Conservation (phyloP, 192 early-diverging fungal species). For the Umbelopsis sp. region DNA sequence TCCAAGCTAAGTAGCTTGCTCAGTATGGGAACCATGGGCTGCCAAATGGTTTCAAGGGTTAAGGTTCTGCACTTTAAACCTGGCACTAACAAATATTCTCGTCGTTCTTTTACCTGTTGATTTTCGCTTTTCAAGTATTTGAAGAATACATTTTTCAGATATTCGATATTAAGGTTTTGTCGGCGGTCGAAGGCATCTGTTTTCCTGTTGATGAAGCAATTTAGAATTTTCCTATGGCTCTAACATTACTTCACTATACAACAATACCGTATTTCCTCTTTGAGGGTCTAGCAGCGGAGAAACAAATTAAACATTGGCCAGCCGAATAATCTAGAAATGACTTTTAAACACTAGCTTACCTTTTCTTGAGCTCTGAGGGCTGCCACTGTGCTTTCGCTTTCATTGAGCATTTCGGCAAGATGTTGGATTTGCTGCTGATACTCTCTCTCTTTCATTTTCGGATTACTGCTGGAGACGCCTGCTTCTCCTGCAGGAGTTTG, state of each 20-base stretch:
- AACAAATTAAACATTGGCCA: not conserved
- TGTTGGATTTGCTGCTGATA: constrained; percentile 49
- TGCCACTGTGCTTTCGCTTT: constrained; percentile 54
- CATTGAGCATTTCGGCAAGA: constrained; percentile 57
- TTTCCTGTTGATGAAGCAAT: constrained; percentile 36
- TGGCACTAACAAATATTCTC: not conserved
- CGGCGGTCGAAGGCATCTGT: constrained; percentile 62
- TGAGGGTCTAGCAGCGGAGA: constrained; percentile 21
- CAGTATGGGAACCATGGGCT: constrained; percentile 37
- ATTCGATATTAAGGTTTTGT: constrained; percentile 67
- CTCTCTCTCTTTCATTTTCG: constrained; percentile 4
- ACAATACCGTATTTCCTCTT: constrained; percentile 34
- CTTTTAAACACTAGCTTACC: constrained; percentile 30
- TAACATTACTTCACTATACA: not conserved
- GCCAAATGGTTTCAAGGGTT: not conserved
- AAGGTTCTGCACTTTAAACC: not conserved
- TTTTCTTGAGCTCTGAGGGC: constrained; percentile 56
- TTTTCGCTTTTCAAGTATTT: constrained; percentile 63
- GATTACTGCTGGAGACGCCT: not conserved
- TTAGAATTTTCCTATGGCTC: constrained; percentile 41
- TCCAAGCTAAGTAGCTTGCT: constrained; percentile 36
- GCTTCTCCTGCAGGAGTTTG: not conserved
- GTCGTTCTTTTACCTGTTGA: constrained; percentile 36
- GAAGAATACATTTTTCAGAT: constrained; percentile 72
- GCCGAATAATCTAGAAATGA: not conserved